Conservation (phyloP, 352 stramenopile genomes). For the Phytophthora sp. region DNA sequence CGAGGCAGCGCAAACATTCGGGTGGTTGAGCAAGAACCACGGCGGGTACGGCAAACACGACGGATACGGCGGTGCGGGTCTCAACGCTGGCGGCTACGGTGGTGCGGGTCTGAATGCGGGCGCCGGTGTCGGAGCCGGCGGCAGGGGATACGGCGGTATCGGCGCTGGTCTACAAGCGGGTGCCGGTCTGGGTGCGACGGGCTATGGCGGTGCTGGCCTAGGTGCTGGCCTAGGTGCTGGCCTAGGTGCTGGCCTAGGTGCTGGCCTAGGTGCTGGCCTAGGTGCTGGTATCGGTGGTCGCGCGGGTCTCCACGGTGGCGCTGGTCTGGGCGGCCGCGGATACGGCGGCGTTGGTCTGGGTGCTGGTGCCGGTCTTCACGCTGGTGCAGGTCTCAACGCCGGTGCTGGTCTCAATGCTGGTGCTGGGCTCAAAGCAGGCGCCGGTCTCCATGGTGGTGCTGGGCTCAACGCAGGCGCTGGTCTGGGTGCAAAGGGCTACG, state of each 20-base stretch:
- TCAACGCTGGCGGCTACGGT: no score
- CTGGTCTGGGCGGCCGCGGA: no score
- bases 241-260: no score
- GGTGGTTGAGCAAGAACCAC: conserved; percentile 10
- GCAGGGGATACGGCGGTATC: not conserved
- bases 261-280: not conserved
- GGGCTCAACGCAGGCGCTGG: not conserved
- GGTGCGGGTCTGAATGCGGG: no score
- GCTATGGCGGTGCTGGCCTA: no score
- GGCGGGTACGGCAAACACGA: conserved; percentile 3
- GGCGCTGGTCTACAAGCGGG: no score
- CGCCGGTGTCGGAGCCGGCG: no score
- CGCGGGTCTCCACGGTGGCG: not conserved
- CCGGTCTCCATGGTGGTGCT: not conserved
- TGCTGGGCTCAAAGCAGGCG: not conserved
- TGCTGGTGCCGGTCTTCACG: not conserved
- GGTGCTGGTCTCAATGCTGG: not conserved
- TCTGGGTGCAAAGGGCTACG: not conserved
- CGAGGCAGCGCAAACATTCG: conserved; percentile 8
- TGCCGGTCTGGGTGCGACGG: no score
- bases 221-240: no score
- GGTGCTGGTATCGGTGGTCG: not conserved
- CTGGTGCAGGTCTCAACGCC: not conserved
- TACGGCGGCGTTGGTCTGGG: not conserved
- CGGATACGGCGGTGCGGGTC: not conserved